These are phyloP conservation scores for Wilcoxina mikolae DNA, from an alignment of 495 filamentous ascomycete genomes.

Conservation along the genomic window DNA sequence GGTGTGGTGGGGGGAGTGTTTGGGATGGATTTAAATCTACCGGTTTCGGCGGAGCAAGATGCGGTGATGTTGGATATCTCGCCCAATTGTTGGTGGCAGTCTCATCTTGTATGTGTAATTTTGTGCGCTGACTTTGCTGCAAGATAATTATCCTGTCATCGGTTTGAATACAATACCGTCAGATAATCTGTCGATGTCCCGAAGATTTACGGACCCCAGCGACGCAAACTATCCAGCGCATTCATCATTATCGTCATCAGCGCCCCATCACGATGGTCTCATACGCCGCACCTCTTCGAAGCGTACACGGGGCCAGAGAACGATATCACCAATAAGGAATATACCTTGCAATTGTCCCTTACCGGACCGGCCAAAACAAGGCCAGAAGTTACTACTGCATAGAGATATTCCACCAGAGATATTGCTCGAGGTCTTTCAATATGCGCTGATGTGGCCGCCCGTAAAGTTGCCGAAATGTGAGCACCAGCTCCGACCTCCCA, in stretches of 20 bases:
- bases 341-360: conserved; percentile 8
- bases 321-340: not conserved
- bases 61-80: not conserved
- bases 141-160: not conserved
- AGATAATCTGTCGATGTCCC: not conserved
- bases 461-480: conserved; percentile 15
- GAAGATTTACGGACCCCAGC: not conserved
- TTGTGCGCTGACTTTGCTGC: not conserved
- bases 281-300: conserved; percentile 9
- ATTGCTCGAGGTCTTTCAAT: conserved; percentile 23
- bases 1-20: not conserved
- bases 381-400: conserved; percentile 15
- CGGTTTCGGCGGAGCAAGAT: conserved; percentile 8
- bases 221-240: not conserved
- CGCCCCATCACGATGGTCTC: not conserved
- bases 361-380: conserved; percentile 9
- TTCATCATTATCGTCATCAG: not conserved
- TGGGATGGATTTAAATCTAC: conserved; percentile 9
- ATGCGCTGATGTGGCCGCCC: conserved; percentile 16
- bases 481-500: conserved; percentile 5
- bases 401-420: conserved; percentile 15
- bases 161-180: not conserved
- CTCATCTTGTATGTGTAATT: not conserved
- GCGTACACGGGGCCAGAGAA: conserved; percentile 8
- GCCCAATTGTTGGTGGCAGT: not conserved